Evolutionary conservation across 495 filamentous ascomycete genomes (phyloP).

Genomic region (Neurospora terricola): DNA sequence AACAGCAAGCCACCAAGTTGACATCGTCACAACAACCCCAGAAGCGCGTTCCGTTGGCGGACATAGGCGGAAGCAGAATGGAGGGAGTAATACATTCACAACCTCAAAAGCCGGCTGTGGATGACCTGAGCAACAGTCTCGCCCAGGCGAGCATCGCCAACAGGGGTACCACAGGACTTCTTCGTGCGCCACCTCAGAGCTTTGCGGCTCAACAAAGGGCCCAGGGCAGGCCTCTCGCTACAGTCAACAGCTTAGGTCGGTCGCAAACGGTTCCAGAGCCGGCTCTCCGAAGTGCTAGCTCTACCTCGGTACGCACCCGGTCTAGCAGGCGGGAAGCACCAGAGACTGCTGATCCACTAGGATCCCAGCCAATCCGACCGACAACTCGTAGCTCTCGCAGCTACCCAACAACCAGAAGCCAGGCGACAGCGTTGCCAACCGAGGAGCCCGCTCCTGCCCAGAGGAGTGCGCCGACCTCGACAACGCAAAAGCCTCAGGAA

Average conservation of each 20-base stretch:
- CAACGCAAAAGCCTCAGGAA: conserved; percentile 10
- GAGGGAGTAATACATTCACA: neutral
- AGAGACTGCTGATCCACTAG: conserved; percentile 8
- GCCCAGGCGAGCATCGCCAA: conserved; percentile 11
- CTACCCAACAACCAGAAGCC: conserved; percentile 14
- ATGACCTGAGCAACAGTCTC: conserved; percentile 15
- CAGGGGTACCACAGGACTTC: conserved; percentile 18
- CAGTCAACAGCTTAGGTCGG: conserved; percentile 5
- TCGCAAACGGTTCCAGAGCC: conserved; percentile 15
- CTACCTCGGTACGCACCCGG: neutral
- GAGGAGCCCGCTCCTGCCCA: conserved; percentile 4
- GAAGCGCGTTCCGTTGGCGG: neutral
- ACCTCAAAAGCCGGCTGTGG: conserved; percentile 1
- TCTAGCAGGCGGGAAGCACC: neutral
- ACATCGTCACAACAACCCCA: neutral
- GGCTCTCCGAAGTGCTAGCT: conserved; percentile 8
- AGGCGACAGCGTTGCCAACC: neutral
- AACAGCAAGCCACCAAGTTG: neutral
- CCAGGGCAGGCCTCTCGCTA: conserved; percentile 25
- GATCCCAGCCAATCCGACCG: conserved; percentile 2
- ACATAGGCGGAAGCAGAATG: neutral
- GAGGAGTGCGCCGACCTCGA: neutral
- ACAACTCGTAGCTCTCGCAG: conserved; percentile 19
- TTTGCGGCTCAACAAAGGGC: conserved; percentile 52
- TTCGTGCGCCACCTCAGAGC: conserved; percentile 41